Evolutionary conservation across 306 rosid species (phyloP), one percentile per base, ranked within the genome.

Genomic region (Citrullus colocynthis): DNA sequence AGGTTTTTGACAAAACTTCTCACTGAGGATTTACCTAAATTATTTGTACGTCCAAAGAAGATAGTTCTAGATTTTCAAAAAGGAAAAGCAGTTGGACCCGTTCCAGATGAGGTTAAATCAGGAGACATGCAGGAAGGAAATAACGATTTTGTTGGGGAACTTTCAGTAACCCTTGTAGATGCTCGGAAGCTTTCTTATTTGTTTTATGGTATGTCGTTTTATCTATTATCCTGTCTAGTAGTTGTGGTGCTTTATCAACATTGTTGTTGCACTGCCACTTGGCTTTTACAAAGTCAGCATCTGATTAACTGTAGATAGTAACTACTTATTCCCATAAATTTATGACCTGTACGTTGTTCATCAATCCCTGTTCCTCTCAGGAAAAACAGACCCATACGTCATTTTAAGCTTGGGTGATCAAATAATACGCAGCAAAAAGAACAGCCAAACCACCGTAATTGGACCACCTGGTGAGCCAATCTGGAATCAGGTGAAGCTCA

Each of bases 391-490:
- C 85, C 99, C 99, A 7, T 96, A 87, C 76, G 99, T 96, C 72
- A 81, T 80, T 85, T 88, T 96, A 73, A 84, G 81, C 89, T 87
- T 96, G 42, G 99, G 97, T 39, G 88, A 92, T 83, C 99, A 96
- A 85, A 79, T 49, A 70, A 92, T 96, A 83, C 91, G 90, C 62
- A 96, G 99, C 86, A 96, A 96, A 86, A 96, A 89, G 88, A 91
- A 96, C 85, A 96, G 99, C 78, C 99, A 96, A 86, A 96, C 99
- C 48, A 96, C 99, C 30, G 97, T 96, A 49, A 85, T 87, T 83
- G 99, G 99, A 0, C 90, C 98, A 60, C 99, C 99, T 24, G 99
- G 98, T 78, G 87, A 90, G 90, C 99, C 99, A 72, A 96, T 96
- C 77, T 96, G 99, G 99, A 92, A 96, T 83, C 99, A 96, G 96